These are phyloP conservation scores for Penicillium egyptiacum DNA, from an alignment of 495 filamentous ascomycete species.

Conservation along the genomic window DNA sequence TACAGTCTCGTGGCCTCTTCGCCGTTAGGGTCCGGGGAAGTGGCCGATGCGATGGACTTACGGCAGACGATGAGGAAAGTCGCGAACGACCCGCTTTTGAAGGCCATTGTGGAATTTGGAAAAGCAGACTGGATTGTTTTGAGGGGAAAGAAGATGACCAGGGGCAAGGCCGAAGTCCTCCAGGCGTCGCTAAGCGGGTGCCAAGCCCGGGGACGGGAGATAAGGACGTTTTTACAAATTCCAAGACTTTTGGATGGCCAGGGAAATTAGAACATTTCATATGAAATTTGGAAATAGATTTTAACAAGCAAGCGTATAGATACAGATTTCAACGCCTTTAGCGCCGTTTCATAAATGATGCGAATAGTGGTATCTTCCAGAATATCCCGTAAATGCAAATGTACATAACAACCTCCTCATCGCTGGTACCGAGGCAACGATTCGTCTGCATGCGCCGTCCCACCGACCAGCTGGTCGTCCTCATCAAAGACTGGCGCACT, in stretches of 20 bases:
- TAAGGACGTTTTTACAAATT: conserved; percentile 11
- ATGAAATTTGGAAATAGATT: neutral
- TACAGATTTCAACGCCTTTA: conserved; percentile 25
- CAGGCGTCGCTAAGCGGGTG: conserved; percentile 25
- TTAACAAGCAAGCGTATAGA: conserved; percentile 8
- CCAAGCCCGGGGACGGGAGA: conserved; percentile 23
- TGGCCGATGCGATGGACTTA: conserved; percentile 45
- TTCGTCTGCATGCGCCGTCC: conserved; percentile 45
- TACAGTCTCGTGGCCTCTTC: conserved; percentile 9
- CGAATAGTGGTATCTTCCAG: conserved; percentile 36
- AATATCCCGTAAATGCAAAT: conserved; percentile 32
- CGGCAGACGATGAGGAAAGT: conserved; percentile 96
- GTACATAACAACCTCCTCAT: conserved; percentile 26
- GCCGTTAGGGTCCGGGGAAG: conserved; percentile 11
- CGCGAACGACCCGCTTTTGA: conserved; percentile 64
- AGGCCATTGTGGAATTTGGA: conserved; percentile 33
- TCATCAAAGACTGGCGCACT: conserved; percentile 69
- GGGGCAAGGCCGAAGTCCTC: conserved; percentile 18
- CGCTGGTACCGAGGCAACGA: conserved; percentile 51
- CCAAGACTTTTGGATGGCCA: neutral
- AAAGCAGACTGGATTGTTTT: neutral
- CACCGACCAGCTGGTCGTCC: conserved; percentile 48
- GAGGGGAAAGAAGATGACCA: conserved; percentile 15
- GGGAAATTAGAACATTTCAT: neutral
- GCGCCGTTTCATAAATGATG: conserved; percentile 25